These are phyloP conservation scores for Podaxis sp. DNA, from an alignment of 768 basidiomycete species.

Conservation along the genomic window DNA sequence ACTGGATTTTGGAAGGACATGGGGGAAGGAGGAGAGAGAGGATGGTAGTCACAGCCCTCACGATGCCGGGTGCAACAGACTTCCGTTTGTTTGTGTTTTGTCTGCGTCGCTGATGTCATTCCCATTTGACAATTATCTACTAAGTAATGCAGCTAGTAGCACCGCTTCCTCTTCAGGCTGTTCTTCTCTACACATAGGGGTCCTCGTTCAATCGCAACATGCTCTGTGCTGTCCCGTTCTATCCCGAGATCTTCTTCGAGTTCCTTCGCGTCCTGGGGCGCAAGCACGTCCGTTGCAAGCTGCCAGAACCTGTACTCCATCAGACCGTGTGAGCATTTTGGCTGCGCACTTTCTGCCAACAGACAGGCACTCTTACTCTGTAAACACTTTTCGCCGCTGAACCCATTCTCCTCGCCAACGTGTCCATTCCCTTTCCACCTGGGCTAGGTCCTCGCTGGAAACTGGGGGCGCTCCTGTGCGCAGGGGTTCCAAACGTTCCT, in stretches of 20 bases:
- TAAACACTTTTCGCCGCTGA: slow-evolving; percentile 72
- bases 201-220: slow-evolving; percentile 59
- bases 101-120: slow-evolving; percentile 20
- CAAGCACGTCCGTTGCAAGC: slow-evolving; percentile 61
- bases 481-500: slow-evolving; percentile 57
- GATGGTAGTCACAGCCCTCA: slow-evolving; percentile 14
- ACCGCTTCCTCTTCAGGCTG: slow-evolving; percentile 52
- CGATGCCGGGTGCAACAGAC: slow-evolving; percentile 26
- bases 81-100: slow-evolving; percentile 24
- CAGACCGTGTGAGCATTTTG: slow-evolving; percentile 5
- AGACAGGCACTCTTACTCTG: slow-evolving; percentile 47
- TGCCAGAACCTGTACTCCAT: slow-evolving; percentile 63
- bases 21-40: slow-evolving; percentile 7
- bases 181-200: slow-evolving; percentile 48
- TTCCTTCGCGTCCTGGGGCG: slow-evolving; percentile 59
- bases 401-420: slow-evolving; percentile 85
- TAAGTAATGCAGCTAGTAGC: slow-evolving; percentile 11
- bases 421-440: slow-evolving; percentile 71
- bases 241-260: slow-evolving; percentile 83
- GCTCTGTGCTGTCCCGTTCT: slow-evolving; percentile 74
- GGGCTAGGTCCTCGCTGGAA: slow-evolving; percentile 66
- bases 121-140: slow-evolving; percentile 1
- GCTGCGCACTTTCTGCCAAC: slow-evolving; percentile 10
- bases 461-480: slow-evolving; percentile 66
- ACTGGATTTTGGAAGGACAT: slow-evolving; percentile 61